Percentiles rank a stretch among this genome's conserved stretches.
Conservation (phyloP, 2,329 filamentous ascomycete species). For the Ilyonectria mors-panacis region DNA sequence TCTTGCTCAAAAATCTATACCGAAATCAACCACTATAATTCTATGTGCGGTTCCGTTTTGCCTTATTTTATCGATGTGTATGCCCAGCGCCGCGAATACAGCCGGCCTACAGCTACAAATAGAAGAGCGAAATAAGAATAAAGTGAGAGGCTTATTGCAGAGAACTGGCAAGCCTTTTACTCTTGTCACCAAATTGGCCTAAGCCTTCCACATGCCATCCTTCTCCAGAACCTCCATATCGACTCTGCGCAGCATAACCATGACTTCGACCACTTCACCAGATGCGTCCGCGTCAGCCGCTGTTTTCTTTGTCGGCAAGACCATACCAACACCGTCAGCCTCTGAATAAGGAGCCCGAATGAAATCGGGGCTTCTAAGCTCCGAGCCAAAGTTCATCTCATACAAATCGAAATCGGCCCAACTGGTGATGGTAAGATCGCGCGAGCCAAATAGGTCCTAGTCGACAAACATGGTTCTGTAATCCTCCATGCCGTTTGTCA, state of each 20-base stretch:
- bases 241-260: slow-evolving; percentile 28
- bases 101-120: too few species aligned
- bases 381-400: slow-evolving; percentile 15
- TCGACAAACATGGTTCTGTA: slow-evolving; percentile 27
- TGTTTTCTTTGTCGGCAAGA: slow-evolving; percentile 21
- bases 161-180: too few species aligned
- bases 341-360: slow-evolving; percentile 12
- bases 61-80: too few species aligned
- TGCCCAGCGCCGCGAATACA: too few species aligned
- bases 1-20: background rate
- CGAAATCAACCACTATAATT: too few species aligned
- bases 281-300: background rate
- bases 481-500: slow-evolving; percentile 2
- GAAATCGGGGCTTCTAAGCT: slow-evolving; percentile 19
- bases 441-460: slow-evolving; percentile 23
- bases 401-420: slow-evolving; percentile 30
- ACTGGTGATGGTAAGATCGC: slow-evolving; percentile 27
- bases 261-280: slow-evolving; percentile 18
- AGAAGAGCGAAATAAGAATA: too few species aligned
- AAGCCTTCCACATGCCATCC: slow-evolving; percentile 2
- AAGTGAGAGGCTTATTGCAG: too few species aligned
- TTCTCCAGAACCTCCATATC: slow-evolving; percentile 24
- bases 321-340: slow-evolving; percentile 25
- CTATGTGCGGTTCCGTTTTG: too few species aligned
- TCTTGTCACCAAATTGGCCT: too few species aligned